Evolutionary conservation across 768 basidiomycete genomes (phyloP), one percentile per base, ranked within the genome.

Genomic region (Tricholoma terreum): DNA sequence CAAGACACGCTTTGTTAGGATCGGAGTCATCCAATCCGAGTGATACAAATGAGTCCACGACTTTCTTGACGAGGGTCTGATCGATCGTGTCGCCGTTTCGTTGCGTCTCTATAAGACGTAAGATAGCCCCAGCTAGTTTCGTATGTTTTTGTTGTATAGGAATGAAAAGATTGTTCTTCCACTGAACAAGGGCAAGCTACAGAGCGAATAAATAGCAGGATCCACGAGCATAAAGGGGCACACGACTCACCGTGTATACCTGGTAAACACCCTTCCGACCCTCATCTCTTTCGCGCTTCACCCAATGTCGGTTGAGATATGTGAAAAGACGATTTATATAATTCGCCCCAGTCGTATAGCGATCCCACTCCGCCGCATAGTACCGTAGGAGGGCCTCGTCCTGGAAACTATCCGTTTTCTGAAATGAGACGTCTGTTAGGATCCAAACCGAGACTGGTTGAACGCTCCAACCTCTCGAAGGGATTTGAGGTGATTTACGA

Each of bases 261-360:
- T 86, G 87, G 75, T 98, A 98, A 19, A 98, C 90, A 42, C 87
- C 89, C 73, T 92, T 95, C 65, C 95, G 80, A 14, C 97, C 97
- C 71, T 98, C 96, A 65, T 98, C 96, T 67, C 95, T 85, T 71
- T 99, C 97, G 52, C 96, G 83, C 77, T 95, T 96, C 43, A 99
- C 96, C 97, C 97, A 99, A 74, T 98, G 94, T 19, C 96, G 92
- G 74, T 99, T 98, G 56, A 99, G 82, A 75, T 98, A 98, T 2
- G 93, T 95, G 78, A 98, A 98, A 34, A 99, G 76, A 55, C 96
- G 89, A 71, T 98, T 96, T 74, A 98, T 93, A 70, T 97, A 98
- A 68, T 92, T 94, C 1, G 96, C 95, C 48, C 96, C 96, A 2
- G 88, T 96, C 0, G 97, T 99, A 75, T 98, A 98, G 43, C 94